Evolutionary conservation across 768 basidiomycete genomes (phyloP), one percentile per base, ranked within the genome.

Genomic region (Leccinum sublutescens): DNA sequence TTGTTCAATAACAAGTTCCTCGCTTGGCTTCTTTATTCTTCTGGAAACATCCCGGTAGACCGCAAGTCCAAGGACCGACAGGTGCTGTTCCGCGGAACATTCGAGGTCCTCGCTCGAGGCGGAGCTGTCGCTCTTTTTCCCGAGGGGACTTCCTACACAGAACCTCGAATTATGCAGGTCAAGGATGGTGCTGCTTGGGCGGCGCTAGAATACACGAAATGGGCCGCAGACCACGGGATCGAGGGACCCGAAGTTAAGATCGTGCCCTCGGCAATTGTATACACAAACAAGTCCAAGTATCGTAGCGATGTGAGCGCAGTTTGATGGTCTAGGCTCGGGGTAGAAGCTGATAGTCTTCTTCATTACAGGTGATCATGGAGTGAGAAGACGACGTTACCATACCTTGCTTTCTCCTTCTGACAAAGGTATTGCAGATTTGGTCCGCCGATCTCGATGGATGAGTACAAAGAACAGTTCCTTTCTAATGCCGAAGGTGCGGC

Each of bases 41-140:
- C 96, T 2, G 95, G 97, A n/a, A 97, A 97, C 73, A 95, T 99
- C 63, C 95, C 96, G 23, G 96, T 98, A 36, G 95, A 97, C 74
- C 85, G 97, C 60, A 95, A 92, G 77, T 91, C 84, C 61, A 93
- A 93, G 77, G 95, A 99, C 76, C 88, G 93, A 56, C 89, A 90
- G 67, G 82, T 84, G 19, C 79, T 98, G 17, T 95, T 97, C 77
- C 83, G 85, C 62, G 91, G 93, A 47, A 97, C 95, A 0, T 88
- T 98, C 66, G 89, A 96, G 54, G 88, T 89, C 1, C 80, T 99
- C 43, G 80, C 85, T 17, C 77, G 78, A n/a, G 91, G 90, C 15
- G 81, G 87, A 61, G 91, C 86, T 19, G 91, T 99, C 55, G 96
- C 93, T 7, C 80, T 98, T 47, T 99, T 99, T 71, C 94, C 94